Evolutionary conservation across 2,329 filamentous ascomycete genomes (phyloP), one percentile per base, ranked within the genome.

Genomic region (Pseudogymnoascus sp.): DNA sequence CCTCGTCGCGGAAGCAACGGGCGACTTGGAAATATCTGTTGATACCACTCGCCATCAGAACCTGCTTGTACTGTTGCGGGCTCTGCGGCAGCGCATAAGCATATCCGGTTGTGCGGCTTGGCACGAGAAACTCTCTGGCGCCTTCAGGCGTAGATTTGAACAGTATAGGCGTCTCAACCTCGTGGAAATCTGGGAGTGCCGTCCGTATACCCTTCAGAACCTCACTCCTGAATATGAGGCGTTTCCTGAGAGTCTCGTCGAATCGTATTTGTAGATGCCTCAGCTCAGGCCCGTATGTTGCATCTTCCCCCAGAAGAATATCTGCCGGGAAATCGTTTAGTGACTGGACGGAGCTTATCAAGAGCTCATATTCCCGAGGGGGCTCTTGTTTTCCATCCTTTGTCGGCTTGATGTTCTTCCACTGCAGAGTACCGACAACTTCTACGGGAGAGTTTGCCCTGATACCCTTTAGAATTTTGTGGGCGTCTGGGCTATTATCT

Each of bases 101-200:
- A 65, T 87, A 78, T 0, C 91, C 91, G 1, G 81, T 82, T 36
- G 82, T 83, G 28, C 95, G 82, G 0, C 93, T 96, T 0, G 95
- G 95, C 4, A 99, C 93, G 5, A 99, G 76, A 67, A 99, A 99
- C 74, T 99, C 95, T 60, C 93, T 83, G 1, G 95, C 96, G 0
- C 95, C 95, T 77, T 99, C 95, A 0, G 95, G 91, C 0, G 95
- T 99, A 0, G 95, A 97, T 75, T 97, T 99, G 83, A 99, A 99
- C 0, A 99, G 82, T 3, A 97, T 78, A 0, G 95, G 95, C 0
- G 95, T 99, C 74, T 99, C 95, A 33, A 97, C 83, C 68, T 97
- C 72, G 23, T 68, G 65, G 40, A 73, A 74, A 15, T 67, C 65
- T n/a, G 35, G 44, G 1, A 57, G 50, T 26, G 50, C 50, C 4